These are phyloP conservation scores for Beta macrorhiza DNA, from an alignment of 179 eudicot species.

Conservation along the genomic window DNA sequence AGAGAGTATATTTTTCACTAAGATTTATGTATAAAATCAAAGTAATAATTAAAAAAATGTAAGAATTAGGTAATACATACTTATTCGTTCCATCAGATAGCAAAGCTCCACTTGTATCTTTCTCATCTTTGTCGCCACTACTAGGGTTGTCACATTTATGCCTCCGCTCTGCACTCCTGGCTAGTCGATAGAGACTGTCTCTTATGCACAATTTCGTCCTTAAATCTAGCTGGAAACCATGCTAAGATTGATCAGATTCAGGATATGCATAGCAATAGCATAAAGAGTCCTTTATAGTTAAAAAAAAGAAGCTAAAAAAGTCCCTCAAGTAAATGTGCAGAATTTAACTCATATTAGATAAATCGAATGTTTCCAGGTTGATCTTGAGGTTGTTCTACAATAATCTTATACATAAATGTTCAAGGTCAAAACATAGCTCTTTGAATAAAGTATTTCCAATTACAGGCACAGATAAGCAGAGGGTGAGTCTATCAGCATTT, in stretches of 20 bases:
- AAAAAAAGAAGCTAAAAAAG: neutral
- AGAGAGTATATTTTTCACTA: neutral
- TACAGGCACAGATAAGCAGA: neutral
- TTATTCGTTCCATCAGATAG: constrained; percentile 54
- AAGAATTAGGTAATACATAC: constrained; percentile 38
- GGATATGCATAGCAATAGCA: neutral
- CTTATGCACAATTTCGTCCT: constrained; percentile 87
- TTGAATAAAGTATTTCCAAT: neutral
- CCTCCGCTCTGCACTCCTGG: constrained; percentile 86
- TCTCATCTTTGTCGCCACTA: constrained; percentile 38
- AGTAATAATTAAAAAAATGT: neutral
- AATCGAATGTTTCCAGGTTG: neutral
- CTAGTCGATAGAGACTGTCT: constrained; percentile 94
- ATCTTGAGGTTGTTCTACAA: neutral
- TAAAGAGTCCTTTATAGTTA: neutral
- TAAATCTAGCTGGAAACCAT: constrained; percentile 69
- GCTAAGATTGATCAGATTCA: constrained; percentile 25
- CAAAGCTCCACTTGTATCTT: constrained; percentile 43
- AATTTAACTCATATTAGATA: neutral
- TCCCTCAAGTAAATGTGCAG: neutral
- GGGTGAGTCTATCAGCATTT: neutral
- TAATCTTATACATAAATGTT: neutral
- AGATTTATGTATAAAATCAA: neutral
- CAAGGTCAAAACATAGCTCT: neutral
- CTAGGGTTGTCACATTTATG: constrained; percentile 50